Base-by-base conservation (phyloP, 148 eudicot genomes). In the Agrostemma githago region DNA sequence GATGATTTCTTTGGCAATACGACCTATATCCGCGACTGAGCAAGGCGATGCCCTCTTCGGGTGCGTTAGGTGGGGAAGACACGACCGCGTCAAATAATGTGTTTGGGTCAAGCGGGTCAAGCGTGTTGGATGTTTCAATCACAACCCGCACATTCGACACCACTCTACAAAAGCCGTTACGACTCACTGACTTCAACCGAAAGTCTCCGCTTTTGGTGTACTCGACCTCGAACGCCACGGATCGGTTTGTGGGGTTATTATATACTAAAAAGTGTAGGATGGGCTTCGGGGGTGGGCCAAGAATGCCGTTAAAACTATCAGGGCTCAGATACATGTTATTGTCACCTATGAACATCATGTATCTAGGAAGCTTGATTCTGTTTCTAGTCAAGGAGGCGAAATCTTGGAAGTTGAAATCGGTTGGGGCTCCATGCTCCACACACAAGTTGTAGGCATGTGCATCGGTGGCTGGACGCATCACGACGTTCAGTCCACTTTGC, bases 31-130 rank as follows among this genome's bases (percentile, higher is more conserved):
- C 34, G 34, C 34, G 34, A 26, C 34, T 26, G 34, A 26, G 34
- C 34, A 57, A n/a, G 15, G 61, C 20, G 15, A 57, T 57, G n/a
- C 61, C 61, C 12, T 57, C 61, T 12, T 2, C 15, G 61, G 4
- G 19, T 3, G 61, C 61, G 61, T 57, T 57, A 57, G 61, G 61
- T 17, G 61, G 61, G 61, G 61, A 57, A 57, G 61, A 58, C 62
- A 58, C 21, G 62, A 6, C 21, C 20, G 62, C 20, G 12, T 58
- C 62, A 58, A 58, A 58, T 19, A 58, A 58, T 2, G 62, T 58
- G 21, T 19, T 2, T 15, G 4, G 62, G 20, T 17, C 4, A 19
- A n/a, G 16, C 12, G 14, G 5, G 21, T n/a, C 17, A 19, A 58
- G 19, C 5, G 62, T n/a, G 21, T 2, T 17, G 14, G 21, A 26